Evolutionary conservation across 2,329 filamentous ascomycete genomes (phyloP).

Genomic region (Penicillium capsulatum): DNA sequence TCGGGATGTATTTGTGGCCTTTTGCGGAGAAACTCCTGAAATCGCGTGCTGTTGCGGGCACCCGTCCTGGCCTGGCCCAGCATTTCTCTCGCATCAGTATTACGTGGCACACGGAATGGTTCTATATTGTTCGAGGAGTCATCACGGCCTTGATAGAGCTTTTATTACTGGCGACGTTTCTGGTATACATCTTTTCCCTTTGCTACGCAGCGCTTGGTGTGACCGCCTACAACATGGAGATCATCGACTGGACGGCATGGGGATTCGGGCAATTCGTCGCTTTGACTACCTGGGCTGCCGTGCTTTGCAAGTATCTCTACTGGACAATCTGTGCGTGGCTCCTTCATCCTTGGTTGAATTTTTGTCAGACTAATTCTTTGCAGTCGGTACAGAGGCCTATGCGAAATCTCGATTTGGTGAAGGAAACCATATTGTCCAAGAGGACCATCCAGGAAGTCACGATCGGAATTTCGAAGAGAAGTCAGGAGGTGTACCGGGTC

Average conservation of each 20-base stretch:
- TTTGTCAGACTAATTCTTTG: too few species aligned
- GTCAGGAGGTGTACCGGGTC: too few species aligned
- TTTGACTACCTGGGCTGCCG: background rate
- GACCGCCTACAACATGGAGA: background rate
- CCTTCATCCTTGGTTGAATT: too few species aligned
- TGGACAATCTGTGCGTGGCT: conserved; percentile 4
- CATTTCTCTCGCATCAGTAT: too few species aligned
- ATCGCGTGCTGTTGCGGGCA: background rate
- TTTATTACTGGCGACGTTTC: background rate
- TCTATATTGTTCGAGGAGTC: too few species aligned
- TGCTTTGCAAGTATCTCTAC: conserved; percentile 2
- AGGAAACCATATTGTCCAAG: too few species aligned
- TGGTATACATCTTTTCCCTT: background rate
- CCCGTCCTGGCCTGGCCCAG: background rate
- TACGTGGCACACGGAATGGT: too few species aligned
- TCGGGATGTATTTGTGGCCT: background rate
- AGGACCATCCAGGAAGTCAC: too few species aligned
- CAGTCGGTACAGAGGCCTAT: too few species aligned
- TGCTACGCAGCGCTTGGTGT: background rate
- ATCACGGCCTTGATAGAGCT: background rate
- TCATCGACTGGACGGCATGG: background rate
- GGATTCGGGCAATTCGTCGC: background rate
- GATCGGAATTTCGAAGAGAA: too few species aligned
- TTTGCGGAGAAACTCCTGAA: background rate
- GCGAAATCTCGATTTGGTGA: too few species aligned